Conservation (phyloP, 78 protist genomes). For the Emiliania huxleyi region DNA sequence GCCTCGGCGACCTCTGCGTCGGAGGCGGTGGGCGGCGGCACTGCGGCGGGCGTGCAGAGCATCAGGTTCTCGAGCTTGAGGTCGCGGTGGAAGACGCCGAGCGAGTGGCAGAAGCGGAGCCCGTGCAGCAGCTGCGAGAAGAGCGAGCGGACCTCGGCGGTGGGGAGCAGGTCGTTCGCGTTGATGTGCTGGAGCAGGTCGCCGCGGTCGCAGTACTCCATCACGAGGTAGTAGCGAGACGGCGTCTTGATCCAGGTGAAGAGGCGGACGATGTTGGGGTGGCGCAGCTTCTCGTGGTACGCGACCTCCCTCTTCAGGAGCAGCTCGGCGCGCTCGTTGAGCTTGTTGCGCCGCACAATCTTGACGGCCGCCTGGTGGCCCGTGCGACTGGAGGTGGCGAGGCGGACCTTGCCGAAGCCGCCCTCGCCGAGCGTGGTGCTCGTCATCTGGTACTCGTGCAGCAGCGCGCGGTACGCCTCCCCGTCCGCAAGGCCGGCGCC, state of each 20-base stretch:
- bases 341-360: neutral
- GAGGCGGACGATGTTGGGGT: slow-evolving; percentile 16
- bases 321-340: neutral
- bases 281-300: neutral
- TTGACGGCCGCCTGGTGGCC: slow-evolving; percentile 1
- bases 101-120: neutral
- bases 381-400: neutral
- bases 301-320: neutral
- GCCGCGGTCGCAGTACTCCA: slow-evolving; percentile 73
- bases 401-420: neutral
- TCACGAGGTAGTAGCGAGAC: slow-evolving; percentile 40
- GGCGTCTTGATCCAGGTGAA: neutral
- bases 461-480: neutral
- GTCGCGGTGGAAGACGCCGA: slow-evolving; percentile 9
- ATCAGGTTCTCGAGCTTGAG: slow-evolving; percentile 22
- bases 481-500: neutral
- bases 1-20: neutral
- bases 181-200: slow-evolving; percentile 60
- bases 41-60: neutral
- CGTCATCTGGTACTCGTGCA: neutral
- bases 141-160: neutral
- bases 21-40: neutral
- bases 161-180: neutral
- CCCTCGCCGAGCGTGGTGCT: neutral
- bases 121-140: neutral